Percentiles rank a stretch among this genome's conserved stretches.
Conservation (phyloP, 345 rosid genomes). For the Salix caprea region DNA sequence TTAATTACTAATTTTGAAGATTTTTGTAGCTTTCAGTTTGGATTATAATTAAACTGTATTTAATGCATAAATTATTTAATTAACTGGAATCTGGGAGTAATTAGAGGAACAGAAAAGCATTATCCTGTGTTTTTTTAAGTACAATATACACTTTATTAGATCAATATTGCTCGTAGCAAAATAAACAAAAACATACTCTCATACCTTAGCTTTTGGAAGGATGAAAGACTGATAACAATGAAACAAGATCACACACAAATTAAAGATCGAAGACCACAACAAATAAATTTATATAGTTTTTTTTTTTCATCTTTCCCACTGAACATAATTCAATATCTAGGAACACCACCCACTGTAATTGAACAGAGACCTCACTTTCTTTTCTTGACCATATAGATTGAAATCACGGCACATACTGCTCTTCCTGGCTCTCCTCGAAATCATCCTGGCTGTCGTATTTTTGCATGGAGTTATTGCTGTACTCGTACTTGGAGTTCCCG, state of each 20-base stretch:
- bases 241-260: not conserved
- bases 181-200: not conserved
- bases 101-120: not conserved
- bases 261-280: not conserved
- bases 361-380: not conserved
- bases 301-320: not conserved
- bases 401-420: constrained; percentile 4
- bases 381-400: not conserved
- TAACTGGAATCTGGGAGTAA: not conserved
- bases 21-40: not conserved
- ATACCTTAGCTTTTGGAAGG: not conserved
- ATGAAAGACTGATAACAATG: not conserved
- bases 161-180: not conserved
- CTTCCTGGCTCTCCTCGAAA: constrained; percentile 7
- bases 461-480: constrained; percentile 1
- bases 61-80: too few species aligned
- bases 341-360: not conserved
- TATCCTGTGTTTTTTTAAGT: not conserved
- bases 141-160: not conserved
- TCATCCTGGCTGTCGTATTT: constrained; percentile 20
- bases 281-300: constrained; percentile 1
- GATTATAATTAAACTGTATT: not conserved
- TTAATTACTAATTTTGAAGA: not conserved
- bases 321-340: not conserved
- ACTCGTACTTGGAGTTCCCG: not conserved